phyloP scores from a whole-genome alignment of 1,284 basidiomycete genomes.

The Trametes pubescens region DNA sequence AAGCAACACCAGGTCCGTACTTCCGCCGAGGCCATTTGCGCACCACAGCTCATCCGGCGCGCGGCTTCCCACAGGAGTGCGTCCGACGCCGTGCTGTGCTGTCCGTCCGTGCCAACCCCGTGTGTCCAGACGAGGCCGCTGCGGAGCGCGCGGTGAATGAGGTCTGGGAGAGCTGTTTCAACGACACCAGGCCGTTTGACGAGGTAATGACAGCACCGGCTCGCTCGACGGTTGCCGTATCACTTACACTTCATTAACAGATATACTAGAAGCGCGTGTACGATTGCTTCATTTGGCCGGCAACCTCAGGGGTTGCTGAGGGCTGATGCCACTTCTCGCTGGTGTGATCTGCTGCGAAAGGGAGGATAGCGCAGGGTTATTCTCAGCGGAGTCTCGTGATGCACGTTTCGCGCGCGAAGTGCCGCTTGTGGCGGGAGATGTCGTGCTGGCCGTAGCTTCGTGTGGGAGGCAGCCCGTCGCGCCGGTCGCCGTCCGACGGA shows the following conservation, averaged over 20 bases:
- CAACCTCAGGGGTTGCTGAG: background rate
- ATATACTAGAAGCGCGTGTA: constrained; percentile 15
- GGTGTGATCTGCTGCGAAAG: background rate
- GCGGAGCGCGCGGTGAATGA: constrained; percentile 94
- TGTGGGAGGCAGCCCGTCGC: constrained; percentile 26
- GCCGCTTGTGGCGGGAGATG: constrained; percentile 11
- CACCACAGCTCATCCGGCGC: constrained; percentile 13
- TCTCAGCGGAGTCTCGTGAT: constrained; percentile 23
- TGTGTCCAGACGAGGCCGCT: constrained; percentile 78
- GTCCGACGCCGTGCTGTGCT: constrained; percentile 88
- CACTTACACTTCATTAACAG: constrained; percentile 15
- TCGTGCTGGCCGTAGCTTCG: constrained; percentile 10
- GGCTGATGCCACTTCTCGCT: constrained; percentile 12
- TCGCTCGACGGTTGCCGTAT: background rate
- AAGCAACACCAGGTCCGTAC: constrained; percentile 90
- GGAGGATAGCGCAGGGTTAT: constrained; percentile 11
- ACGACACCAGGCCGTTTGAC: constrained; percentile 96
- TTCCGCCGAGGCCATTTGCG: constrained; percentile 19
- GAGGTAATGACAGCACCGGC: constrained; percentile 64
- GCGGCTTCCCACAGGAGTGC: constrained; percentile 67
- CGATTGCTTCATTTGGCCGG: background rate
- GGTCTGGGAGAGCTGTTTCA: constrained; percentile 96
- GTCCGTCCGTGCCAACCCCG: constrained; percentile 84
- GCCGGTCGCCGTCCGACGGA: constrained; percentile 2
- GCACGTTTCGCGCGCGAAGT: constrained; percentile 17